These are phyloP conservation scores for Schizochytrium sp. DNA, from an alignment of 108 stramenopile species.

Conservation along the genomic window DNA sequence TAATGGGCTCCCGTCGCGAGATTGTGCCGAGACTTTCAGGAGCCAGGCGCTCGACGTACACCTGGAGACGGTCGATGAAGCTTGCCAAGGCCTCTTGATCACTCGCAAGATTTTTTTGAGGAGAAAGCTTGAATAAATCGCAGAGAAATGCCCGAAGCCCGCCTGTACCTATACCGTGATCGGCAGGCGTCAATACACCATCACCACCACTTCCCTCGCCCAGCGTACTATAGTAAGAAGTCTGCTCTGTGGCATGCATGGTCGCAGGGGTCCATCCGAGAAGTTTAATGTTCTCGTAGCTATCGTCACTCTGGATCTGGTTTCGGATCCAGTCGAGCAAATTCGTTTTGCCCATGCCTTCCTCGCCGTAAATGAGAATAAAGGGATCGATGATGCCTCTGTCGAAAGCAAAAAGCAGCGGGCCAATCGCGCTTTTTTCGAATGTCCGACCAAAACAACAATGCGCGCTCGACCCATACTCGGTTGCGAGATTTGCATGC, in stretches of 20 bases:
- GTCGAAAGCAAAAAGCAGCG: neutral
- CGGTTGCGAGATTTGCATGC: too few relatives aligned
- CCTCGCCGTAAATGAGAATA: neutral
- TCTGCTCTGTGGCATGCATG: neutral
- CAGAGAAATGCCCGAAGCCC: neutral
- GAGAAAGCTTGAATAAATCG: neutral
- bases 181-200: too few relatives aligned
- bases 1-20: too few relatives aligned
- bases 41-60: neutral
- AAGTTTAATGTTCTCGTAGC: neutral
- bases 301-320: neutral
- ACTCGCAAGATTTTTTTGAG: neutral
- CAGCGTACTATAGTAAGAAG: neutral
- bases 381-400: neutral
- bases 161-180: neutral
- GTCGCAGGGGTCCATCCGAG: neutral
- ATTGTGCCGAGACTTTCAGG: neutral
- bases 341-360: slow-evolving; percentile 7
- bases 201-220: neutral
- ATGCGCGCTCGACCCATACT: too few relatives aligned
- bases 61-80: neutral
- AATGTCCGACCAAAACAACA: neutral
- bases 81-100: neutral
- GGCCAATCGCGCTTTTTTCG: neutral
- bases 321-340: neutral